Conservation (phyloP, 352 stramenopile genomes). For the Phytophthora europaea region DNA sequence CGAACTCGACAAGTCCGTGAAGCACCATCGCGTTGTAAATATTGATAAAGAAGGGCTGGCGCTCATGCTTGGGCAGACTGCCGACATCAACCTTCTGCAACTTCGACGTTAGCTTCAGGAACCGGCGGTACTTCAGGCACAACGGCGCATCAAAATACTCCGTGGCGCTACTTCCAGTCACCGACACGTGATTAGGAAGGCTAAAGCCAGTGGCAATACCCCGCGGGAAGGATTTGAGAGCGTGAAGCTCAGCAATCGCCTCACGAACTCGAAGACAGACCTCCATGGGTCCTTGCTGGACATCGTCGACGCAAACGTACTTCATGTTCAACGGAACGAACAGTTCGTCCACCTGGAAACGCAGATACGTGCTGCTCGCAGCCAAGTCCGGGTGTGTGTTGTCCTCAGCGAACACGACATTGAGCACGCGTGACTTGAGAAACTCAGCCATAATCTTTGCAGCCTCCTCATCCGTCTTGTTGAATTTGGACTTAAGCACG, state of each 20-base stretch:
- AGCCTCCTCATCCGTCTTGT: slow-evolving; percentile 58
- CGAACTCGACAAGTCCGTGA: slow-evolving; percentile 88
- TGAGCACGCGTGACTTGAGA: slow-evolving; percentile 57
- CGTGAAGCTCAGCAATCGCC: slow-evolving; percentile 75
- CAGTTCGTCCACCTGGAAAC: slow-evolving; percentile 89
- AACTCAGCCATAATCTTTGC: slow-evolving; percentile 53
- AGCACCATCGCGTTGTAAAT: slow-evolving; percentile 92
- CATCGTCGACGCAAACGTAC: slow-evolving; percentile 64
- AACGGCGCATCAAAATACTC: slow-evolving; percentile 68
- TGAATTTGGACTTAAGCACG: slow-evolving; percentile 68
- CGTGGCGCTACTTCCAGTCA: slow-evolving; percentile 23
- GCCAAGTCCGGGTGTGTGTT: slow-evolving; percentile 55
- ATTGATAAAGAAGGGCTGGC: slow-evolving; percentile 92
- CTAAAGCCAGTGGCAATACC: slow-evolving; percentile 81
- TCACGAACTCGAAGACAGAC: slow-evolving; percentile 75
- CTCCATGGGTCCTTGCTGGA: slow-evolving; percentile 71
- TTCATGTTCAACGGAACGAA: slow-evolving; percentile 86
- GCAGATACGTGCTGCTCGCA: slow-evolving; percentile 68
- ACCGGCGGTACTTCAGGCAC: slow-evolving; percentile 75
- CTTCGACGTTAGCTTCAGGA: slow-evolving; percentile 72
- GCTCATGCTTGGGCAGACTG: slow-evolving; percentile 83
- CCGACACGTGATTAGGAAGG: slow-evolving; percentile 41
- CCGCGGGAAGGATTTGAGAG: slow-evolving; percentile 66
- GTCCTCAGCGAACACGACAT: slow-evolving; percentile 68
- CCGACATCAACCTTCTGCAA: slow-evolving; percentile 81